Percentiles rank a stretch among this genome's conserved stretches.
Conservation (phyloP, 2,329 filamentous ascomycete species). For the Calonectria hongkongensis region DNA sequence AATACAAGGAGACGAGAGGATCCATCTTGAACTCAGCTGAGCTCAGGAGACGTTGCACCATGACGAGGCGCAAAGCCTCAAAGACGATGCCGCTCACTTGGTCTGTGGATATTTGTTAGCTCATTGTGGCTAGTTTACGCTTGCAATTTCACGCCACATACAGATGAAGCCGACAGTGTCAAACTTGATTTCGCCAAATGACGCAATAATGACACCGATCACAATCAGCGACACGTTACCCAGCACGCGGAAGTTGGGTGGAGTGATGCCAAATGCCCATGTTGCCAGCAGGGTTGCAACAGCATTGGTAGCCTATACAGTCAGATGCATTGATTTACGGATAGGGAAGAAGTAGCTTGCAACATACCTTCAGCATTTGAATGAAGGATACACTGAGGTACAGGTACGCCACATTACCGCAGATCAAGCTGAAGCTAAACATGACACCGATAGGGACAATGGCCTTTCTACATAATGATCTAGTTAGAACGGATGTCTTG, state of each 20-base stretch:
- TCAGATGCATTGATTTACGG: neutral
- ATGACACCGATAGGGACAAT: conserved; percentile 38
- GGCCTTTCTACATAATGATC: conserved; percentile 8
- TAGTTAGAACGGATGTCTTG: conserved; percentile 3
- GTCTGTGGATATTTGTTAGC: conserved; percentile 23
- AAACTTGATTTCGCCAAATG: conserved; percentile 40
- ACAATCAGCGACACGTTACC: conserved; percentile 35
- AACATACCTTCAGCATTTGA: conserved; percentile 36
- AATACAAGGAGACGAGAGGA: conserved; percentile 37
- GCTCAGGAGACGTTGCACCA: conserved; percentile 38
- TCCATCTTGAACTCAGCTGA: conserved; percentile 42
- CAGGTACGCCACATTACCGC: conserved; percentile 36
- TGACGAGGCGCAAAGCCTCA: conserved; percentile 38
- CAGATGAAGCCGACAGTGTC: conserved; percentile 32
- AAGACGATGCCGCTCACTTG: conserved; percentile 39
- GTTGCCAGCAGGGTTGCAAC: conserved; percentile 35
- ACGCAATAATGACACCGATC: conserved; percentile 36
- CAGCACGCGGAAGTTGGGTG: conserved; percentile 30
- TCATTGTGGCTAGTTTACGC: neutral
- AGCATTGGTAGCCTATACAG: conserved; percentile 34
- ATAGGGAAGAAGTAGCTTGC: neutral
- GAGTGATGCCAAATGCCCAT: conserved; percentile 37
- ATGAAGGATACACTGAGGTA: conserved; percentile 40
- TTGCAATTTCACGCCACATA: neutral
- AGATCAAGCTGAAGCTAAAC: conserved; percentile 41